Conservation (phyloP, 1,139 yeast genomes). For the Suhomyces terraborum region DNA sequence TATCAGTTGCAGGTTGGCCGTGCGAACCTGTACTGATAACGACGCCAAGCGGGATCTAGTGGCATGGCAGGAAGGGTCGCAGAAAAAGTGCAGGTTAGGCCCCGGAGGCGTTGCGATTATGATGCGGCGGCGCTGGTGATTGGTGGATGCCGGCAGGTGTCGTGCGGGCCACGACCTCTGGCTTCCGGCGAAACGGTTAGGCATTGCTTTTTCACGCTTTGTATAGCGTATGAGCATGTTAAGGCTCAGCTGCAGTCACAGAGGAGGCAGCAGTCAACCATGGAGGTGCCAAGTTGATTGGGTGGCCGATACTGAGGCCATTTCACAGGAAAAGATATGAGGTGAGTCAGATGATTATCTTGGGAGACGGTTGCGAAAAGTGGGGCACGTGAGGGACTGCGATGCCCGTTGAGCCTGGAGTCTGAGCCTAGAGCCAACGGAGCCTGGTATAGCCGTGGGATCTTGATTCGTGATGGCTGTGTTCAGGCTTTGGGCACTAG, state of each 20-base stretch:
- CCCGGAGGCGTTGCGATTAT: slow-evolving; percentile 1
- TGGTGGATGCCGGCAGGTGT: slow-evolving; percentile 1
- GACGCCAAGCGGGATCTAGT: slow-evolving; percentile 2
- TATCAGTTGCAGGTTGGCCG: slow-evolving; percentile 6
- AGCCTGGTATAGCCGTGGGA: too few relatives aligned
- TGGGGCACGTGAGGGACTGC: background rate
- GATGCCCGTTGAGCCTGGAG: too few relatives aligned
- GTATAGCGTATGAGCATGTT: too few relatives aligned
- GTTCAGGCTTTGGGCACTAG: too few relatives aligned
- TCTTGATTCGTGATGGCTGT: too few relatives aligned
- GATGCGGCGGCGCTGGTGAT: background rate
- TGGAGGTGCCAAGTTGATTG: too few relatives aligned
- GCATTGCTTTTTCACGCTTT: background rate
- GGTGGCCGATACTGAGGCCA: too few relatives aligned
- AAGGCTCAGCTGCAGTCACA: background rate
- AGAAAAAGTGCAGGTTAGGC: slow-evolving; percentile 1
- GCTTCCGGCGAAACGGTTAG: background rate
- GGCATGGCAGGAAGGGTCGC: background rate
- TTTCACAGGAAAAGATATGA: too few relatives aligned
- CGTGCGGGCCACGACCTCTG: background rate
- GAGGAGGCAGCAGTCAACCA: background rate
- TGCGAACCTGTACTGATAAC: slow-evolving; percentile 4
- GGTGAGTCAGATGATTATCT: background rate
- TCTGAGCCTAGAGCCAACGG: too few relatives aligned
- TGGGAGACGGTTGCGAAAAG: background rate